phyloP scores from a whole-genome alignment of 768 basidiomycete species.

The Amanita fuliginea region DNA sequence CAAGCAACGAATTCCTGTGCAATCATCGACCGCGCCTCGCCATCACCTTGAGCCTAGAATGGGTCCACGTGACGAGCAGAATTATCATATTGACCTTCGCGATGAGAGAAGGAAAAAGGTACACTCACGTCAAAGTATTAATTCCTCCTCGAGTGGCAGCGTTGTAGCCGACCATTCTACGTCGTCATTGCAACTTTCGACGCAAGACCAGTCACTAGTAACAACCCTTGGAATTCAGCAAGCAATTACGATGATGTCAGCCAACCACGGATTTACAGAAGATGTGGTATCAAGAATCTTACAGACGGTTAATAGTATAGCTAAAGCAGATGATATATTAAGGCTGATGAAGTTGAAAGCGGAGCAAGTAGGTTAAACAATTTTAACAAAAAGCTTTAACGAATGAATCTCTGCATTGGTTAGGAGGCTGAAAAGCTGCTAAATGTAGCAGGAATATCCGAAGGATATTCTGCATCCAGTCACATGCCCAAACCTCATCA shows the following conservation, averaged over 20 bases:
- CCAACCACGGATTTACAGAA: constrained; percentile 31
- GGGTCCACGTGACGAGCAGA: neutral
- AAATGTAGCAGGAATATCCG: neutral
- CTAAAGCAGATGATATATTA: constrained; percentile 26
- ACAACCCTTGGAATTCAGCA: constrained; percentile 12
- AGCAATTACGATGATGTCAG: constrained; percentile 28
- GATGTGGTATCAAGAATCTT: constrained; percentile 30
- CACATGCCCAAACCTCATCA: neutral
- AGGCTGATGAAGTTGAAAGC: constrained; percentile 26
- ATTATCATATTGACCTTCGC: neutral
- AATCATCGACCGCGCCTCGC: neutral
- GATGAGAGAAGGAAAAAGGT: neutral
- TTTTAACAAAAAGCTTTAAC: neutral
- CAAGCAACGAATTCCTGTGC: neutral
- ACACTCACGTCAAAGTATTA: neutral
- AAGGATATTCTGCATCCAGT: neutral
- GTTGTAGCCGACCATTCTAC: neutral
- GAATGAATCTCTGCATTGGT: neutral
- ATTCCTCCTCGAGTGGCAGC: neutral
- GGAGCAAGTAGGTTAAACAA: constrained; percentile 11
- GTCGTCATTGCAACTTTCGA: constrained; percentile 1
- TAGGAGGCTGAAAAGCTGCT: constrained; percentile 1
- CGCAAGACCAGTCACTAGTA: constrained; percentile 4
- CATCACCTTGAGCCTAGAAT: no score
- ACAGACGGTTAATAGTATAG: constrained; percentile 19